Base-by-base conservation (phyloP, 2,329 filamentous ascomycete species). In the Aspergillus fischeri region DNA sequence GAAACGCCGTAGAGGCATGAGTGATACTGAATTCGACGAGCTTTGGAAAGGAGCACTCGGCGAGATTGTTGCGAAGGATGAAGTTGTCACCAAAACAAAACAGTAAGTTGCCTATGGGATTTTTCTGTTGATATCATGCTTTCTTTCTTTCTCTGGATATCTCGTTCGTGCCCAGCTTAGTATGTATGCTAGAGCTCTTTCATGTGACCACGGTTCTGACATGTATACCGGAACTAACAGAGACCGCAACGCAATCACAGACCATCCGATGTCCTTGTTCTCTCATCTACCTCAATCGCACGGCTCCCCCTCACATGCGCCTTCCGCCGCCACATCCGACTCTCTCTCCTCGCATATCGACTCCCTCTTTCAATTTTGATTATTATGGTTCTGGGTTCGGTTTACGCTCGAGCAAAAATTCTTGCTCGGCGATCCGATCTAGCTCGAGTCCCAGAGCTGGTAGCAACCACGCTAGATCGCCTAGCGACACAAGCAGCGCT, bases 231-330 rank as follows among this genome's bases (percentile, higher is more conserved):
- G 69, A 78, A 96, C 92, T 96, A 92, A 96, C 86, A 96, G 92
- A 87, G 83, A 81, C 81, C 79, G 83, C 79, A 77, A 83, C 80
- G 79, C 84, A 73, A 80, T 87, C 78, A 86, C 86, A 93, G 90
- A 91, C 79, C 83, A 80, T 81, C 83, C 83, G 78, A 77, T 78
- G 75, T 80, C 81, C 77, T 86, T 80, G 79, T 79, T 75, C 85
- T 97, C 82, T 85, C 86, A 77, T 93, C 89, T 78, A 89, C 84
- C 81, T 95, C 91, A 81, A 89, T 96, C 87, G 89, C 92, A 83
- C 85, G 89, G 76, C 83, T 97, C 88, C 85, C 92, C 79, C 81
- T 97, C 88, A 73, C 79, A 80, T 73, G 77, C 65, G 72, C 77
- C 70, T 64, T 77, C 73, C 76, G 76, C 71, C 75, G 76, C 65